Evolutionary conservation across 768 basidiomycete species (phyloP).

Genomic region (Fistulinella prunicolor): DNA sequence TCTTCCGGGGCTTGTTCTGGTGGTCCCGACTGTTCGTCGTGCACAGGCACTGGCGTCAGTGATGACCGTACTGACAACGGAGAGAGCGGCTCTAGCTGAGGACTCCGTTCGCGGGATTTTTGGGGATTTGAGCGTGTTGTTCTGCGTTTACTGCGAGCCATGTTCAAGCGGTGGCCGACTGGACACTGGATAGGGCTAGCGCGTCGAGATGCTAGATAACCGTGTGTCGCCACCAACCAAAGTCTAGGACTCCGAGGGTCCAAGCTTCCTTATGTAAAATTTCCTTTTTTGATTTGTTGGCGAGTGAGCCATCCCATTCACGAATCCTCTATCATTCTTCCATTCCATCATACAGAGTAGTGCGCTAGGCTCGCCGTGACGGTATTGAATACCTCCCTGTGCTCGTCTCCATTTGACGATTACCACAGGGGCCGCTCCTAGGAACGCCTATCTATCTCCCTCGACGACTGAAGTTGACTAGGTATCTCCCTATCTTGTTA

Average conservation of each 20-base stretch:
- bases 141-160: constrained; percentile 48
- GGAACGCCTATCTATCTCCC: neutral
- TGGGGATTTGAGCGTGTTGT: constrained; percentile 36
- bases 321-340: too few relatives aligned
- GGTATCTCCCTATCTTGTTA: neutral
- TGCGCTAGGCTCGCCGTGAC: too few relatives aligned
- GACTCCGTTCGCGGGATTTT: constrained; percentile 35
- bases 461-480: neutral
- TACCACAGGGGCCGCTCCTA: too few relatives aligned
- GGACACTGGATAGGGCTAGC: constrained; percentile 8
- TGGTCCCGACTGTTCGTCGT: constrained; percentile 14
- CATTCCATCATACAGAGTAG: too few relatives aligned
- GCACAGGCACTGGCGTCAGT: constrained; percentile 25
- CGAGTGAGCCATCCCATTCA: too few relatives aligned
- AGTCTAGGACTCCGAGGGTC: constrained; percentile 1
- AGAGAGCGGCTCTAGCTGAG: constrained; percentile 31
- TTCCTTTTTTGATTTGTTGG: constrained; percentile 13
- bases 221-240: constrained; percentile 4
- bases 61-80: constrained; percentile 30
- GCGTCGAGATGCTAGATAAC: constrained; percentile 6
- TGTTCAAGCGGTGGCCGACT: constrained; percentile 27
- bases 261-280: constrained; percentile 25
- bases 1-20: constrained; percentile 18
- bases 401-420: neutral
- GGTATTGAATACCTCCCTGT: too few relatives aligned